Percentiles rank a stretch among this genome's conserved stretches.
Conservation (phyloP, 371 early-diverging fungal genomes). For the Mortierella sp. region DNA sequence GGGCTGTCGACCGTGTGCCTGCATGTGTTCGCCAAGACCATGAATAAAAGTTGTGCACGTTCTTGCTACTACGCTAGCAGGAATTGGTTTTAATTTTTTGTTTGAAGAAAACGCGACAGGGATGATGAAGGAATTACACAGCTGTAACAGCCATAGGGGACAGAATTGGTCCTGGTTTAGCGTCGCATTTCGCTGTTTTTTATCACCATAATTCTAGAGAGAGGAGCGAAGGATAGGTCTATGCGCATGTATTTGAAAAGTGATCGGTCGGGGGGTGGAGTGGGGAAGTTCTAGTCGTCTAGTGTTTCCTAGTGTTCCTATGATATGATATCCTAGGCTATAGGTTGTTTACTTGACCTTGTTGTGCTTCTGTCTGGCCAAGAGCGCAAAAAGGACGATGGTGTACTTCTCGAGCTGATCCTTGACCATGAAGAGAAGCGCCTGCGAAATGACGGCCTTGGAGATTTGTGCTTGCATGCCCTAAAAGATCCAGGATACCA, state of each 20-base stretch:
- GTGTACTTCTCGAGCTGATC: slow-evolving; percentile 86
- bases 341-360: slow-evolving; percentile 40
- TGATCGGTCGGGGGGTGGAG: neutral
- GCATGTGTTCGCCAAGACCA: slow-evolving; percentile 3
- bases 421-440: slow-evolving; percentile 94
- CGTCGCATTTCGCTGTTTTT: neutral
- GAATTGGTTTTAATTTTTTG: neutral
- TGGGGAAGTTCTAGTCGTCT: neutral
- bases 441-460: slow-evolving; percentile 97
- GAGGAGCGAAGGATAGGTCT: neutral
- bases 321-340: too few relatives aligned
- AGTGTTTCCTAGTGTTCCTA: neutral
- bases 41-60: neutral
- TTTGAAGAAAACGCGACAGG: neutral
- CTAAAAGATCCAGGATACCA: slow-evolving; percentile 54
- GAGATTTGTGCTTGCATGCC: slow-evolving; percentile 97
- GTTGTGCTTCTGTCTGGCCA: slow-evolving; percentile 41
- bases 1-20: slow-evolving; percentile 8
- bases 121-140: neutral
- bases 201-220: neutral
- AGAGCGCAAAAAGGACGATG: slow-evolving; percentile 65
- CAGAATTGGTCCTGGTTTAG: too few relatives aligned
- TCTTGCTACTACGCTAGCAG: neutral
- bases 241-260: slow-evolving; percentile 1
- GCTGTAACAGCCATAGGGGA: neutral